Conservation (phyloP, 148 eudicot species). For the Nepenthes mirabilis region DNA sequence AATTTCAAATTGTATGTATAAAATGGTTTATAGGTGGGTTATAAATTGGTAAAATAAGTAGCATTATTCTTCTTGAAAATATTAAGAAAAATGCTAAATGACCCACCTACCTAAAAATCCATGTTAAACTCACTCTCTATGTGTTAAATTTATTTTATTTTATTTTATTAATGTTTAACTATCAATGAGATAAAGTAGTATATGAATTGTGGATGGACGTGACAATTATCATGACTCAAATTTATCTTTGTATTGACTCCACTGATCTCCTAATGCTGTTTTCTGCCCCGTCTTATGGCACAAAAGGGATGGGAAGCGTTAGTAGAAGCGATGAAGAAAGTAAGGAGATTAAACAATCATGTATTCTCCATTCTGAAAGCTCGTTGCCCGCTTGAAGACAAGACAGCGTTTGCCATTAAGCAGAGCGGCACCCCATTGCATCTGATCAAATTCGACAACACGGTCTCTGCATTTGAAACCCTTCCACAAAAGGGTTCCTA, state of each 20-base stretch:
- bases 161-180: no score
- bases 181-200: no score
- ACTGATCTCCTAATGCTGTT: background rate
- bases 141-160: no score
- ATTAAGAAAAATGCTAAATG: no score
- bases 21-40: no score
- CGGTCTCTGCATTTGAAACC: conserved; percentile 94
- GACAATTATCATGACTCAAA: no score
- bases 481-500: conserved; percentile 77
- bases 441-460: conserved; percentile 84
- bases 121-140: no score
- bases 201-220: no score
- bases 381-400: conserved; percentile 95
- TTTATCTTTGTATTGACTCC: background rate
- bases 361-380: conserved; percentile 97
- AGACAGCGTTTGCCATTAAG: conserved; percentile 92
- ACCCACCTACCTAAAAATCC: no score
- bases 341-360: conserved; percentile 88
- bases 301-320: conserved; percentile 65
- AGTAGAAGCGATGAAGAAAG: conserved; percentile 94
- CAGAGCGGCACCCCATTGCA: conserved; percentile 96
- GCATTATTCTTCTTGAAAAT: no score
- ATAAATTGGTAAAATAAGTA: no score
- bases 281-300: conserved; percentile 7
- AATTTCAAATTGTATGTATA: no score